Percentiles rank a stretch among this genome's conserved stretches.
Evolutionary conservation across 306 rosid species (phyloP).

Genomic region (Trifolium pratense): DNA sequence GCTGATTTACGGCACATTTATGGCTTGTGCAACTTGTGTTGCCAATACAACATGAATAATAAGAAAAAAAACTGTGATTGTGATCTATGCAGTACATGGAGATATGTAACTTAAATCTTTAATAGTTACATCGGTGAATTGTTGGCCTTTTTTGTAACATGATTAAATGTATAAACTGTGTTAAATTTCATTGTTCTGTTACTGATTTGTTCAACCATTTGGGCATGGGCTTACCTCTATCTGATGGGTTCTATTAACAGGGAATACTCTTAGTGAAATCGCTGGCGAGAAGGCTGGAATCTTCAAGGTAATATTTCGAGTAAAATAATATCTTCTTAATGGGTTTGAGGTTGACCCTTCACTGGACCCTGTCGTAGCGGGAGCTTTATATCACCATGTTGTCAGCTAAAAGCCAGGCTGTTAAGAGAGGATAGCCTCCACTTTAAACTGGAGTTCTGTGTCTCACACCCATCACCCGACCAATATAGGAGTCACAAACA

Average conservation of each 20-base stretch:
- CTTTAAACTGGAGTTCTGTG: constrained; percentile 7
- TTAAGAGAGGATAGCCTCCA: constrained; percentile 24
- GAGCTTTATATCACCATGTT: not conserved
- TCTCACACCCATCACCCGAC: not conserved
- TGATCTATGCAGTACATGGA: constrained; percentile 8
- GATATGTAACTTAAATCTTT: constrained; percentile 27
- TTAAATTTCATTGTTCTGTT: not conserved
- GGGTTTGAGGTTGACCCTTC: not conserved
- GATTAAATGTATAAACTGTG: constrained; percentile 19
- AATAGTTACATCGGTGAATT: constrained; percentile 21
- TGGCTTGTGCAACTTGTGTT: constrained; percentile 8
- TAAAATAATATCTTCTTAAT: constrained; percentile 12
- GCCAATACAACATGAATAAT: constrained; percentile 15
- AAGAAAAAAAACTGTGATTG: constrained; percentile 4
- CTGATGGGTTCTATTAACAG: constrained; percentile 51
- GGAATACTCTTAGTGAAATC: constrained; percentile 83
- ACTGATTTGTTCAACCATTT: constrained; percentile 34
- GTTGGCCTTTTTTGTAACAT: constrained; percentile 13
- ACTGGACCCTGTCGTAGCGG: not conserved
- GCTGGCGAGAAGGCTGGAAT: constrained; percentile 99
- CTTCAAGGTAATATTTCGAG: constrained; percentile 71
- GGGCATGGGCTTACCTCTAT: constrained; percentile 36
- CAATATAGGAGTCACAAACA: constrained; percentile 15
- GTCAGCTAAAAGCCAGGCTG: not conserved
- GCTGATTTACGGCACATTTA: constrained; percentile 27